phyloP scores from a whole-genome alignment of 352 stramenopile species.

The Globisporangium perplexum region DNA sequence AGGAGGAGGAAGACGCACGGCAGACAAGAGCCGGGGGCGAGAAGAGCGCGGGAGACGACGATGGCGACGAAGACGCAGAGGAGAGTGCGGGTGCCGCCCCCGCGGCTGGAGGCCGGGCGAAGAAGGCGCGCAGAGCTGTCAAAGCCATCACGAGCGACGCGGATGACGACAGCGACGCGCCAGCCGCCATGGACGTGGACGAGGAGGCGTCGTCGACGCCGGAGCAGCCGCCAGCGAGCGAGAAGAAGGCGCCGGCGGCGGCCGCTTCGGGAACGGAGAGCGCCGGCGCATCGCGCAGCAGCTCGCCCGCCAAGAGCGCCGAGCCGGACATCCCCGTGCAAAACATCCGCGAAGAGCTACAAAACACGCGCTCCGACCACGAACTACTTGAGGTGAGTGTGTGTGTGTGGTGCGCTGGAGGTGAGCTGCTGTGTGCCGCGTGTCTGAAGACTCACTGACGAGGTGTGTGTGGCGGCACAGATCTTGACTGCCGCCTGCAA shows the following conservation, averaged over 20 bases:
- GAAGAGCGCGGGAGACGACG: slow-evolving; percentile 12
- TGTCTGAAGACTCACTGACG: not conserved
- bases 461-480: slow-evolving; percentile 10
- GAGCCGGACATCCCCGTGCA: slow-evolving; percentile 40
- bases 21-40: slow-evolving; percentile 18
- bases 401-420: not conserved
- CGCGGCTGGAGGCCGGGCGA: slow-evolving; percentile 1
- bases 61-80: slow-evolving; percentile 13
- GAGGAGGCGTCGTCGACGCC: slow-evolving; percentile 4
- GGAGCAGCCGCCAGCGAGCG: slow-evolving; percentile 12
- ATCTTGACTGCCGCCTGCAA: slow-evolving; percentile 45
- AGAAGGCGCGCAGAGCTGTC: not conserved
- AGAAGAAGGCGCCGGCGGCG: slow-evolving; percentile 20
- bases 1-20: slow-evolving; percentile 26
- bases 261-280: slow-evolving; percentile 10
- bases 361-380: slow-evolving; percentile 13
- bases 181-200: no score
- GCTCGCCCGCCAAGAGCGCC: slow-evolving; percentile 12
- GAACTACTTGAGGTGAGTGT: slow-evolving; percentile 44
- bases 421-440: not conserved
- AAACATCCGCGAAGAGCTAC: slow-evolving; percentile 39
- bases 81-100: slow-evolving; percentile 1
- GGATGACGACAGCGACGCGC: not conserved
- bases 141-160: not conserved
- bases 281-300: slow-evolving; percentile 42